Percentiles rank a stretch among this genome's conserved stretches.
phyloP scores from a whole-genome alignment of 2,329 filamentous ascomycete species.

The Tolypocladium ovalisporum region DNA sequence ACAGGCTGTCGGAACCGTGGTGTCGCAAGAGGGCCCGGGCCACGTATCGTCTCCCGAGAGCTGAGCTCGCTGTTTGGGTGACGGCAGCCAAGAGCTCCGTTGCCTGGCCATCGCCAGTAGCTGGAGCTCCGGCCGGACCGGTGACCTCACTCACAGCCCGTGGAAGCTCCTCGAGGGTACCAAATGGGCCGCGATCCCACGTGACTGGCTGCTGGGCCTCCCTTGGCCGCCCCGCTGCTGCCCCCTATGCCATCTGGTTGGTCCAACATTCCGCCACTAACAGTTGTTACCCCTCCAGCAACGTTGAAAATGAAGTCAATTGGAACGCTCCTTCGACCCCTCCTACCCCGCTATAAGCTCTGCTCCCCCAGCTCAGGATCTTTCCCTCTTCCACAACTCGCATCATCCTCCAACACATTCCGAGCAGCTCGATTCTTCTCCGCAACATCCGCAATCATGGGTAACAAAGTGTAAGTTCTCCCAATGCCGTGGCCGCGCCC shows the following conservation, averaged over 20 bases:
- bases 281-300: conserved; percentile 29
- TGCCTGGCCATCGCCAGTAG: not conserved
- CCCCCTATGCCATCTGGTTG: conserved; percentile 12
- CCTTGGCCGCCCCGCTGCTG: conserved; percentile 8
- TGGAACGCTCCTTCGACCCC: conserved; percentile 32
- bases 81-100: not conserved
- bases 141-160: not conserved
- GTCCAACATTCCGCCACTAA: conserved; percentile 21
- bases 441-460: conserved; percentile 58
- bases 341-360: conserved; percentile 34
- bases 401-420: conserved; percentile 28
- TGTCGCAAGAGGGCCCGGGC: not conserved
- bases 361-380: conserved; percentile 27
- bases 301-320: conserved; percentile 32
- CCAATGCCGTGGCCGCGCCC: conserved; percentile 5
- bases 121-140: not conserved
- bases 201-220: conserved; percentile 13
- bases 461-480: conserved; percentile 51
- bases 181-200: conserved; percentile 9
- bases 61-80: not conserved
- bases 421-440: conserved; percentile 33
- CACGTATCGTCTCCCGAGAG: not conserved
- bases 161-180: not conserved
- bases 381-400: conserved; percentile 30
- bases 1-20: not conserved